Percentiles rank a stretch among this genome's conserved stretches.
Evolutionary conservation across 2,329 filamentous ascomycete genomes (phyloP).

Genomic region (Pyrenophora tritici-repentis): DNA sequence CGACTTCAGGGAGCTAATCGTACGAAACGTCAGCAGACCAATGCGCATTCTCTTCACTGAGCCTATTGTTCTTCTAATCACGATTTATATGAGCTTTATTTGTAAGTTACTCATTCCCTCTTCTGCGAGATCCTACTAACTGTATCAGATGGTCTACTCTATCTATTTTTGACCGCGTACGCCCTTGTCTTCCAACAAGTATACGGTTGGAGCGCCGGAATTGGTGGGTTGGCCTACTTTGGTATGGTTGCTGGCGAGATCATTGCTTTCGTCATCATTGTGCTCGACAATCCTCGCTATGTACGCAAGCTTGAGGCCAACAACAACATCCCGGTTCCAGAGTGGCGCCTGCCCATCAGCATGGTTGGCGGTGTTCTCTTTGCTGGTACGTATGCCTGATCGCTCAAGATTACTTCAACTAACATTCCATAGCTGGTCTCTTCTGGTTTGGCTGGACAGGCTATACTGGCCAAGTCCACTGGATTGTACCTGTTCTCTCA

Average conservation of each 20-base stretch:
- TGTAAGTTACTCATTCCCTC: slow-evolving; percentile 25
- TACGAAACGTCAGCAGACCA: slow-evolving; percentile 59
- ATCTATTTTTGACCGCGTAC: slow-evolving; percentile 81
- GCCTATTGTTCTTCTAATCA: slow-evolving; percentile 55
- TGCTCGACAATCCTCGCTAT: slow-evolving; percentile 69
- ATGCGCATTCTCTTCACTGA: slow-evolving; percentile 56
- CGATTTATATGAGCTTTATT: slow-evolving; percentile 53
- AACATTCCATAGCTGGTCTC: slow-evolving; percentile 26
- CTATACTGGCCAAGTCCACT: slow-evolving; percentile 50
- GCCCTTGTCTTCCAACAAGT: slow-evolving; percentile 76
- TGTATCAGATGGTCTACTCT: slow-evolving; percentile 72
- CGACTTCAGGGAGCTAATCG: slow-evolving; percentile 55
- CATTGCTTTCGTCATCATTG: slow-evolving; percentile 67
- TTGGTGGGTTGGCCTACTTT: slow-evolving; percentile 80
- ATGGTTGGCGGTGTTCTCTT: slow-evolving; percentile 58
- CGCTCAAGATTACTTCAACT: background rate
- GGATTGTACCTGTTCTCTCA: slow-evolving; percentile 48
- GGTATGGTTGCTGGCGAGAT: slow-evolving; percentile 79
- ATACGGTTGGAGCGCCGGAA: slow-evolving; percentile 71
- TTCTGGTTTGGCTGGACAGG: slow-evolving; percentile 51
- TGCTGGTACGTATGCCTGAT: slow-evolving; percentile 10
- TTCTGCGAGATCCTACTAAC: slow-evolving; percentile 1
- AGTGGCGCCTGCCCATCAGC: slow-evolving; percentile 62
- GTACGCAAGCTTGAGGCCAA: slow-evolving; percentile 53
- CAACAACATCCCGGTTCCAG: slow-evolving; percentile 59